These are phyloP conservation scores for Ophiostoma tasmaniense DNA, from an alignment of 2,329 filamentous ascomycete genomes.

Conservation along the genomic window DNA sequence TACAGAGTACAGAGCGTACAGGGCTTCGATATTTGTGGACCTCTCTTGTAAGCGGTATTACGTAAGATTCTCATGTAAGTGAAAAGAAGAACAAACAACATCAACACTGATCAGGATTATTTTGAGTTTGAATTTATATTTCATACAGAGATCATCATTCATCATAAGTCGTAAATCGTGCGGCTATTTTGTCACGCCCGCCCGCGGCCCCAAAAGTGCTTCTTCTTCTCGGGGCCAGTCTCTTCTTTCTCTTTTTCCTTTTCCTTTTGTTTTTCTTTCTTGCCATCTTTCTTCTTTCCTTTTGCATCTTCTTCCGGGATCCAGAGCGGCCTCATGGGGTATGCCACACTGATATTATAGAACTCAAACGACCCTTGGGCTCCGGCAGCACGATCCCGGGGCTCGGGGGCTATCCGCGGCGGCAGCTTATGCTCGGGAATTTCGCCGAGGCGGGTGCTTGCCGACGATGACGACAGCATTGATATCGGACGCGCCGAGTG, in stretches of 20 bases:
- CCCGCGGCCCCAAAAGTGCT: not conserved
- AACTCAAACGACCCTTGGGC: slow-evolving; percentile 16
- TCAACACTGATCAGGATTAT: not conserved
- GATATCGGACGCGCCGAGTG: slow-evolving; percentile 23
- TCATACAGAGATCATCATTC: not conserved
- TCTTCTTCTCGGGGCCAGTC: slow-evolving; percentile 18
- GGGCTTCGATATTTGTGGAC: not conserved
- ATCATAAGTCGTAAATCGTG: not conserved
- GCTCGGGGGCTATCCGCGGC: not conserved
- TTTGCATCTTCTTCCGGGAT: slow-evolving; percentile 13
- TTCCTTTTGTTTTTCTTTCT: slow-evolving; percentile 16
- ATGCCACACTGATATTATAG: slow-evolving; percentile 27
- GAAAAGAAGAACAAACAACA: not conserved
- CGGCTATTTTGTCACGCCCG: not conserved
- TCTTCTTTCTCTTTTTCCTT: slow-evolving; percentile 13
- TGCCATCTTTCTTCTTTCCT: slow-evolving; percentile 7
- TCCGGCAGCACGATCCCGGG: not conserved
- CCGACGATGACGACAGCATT: slow-evolving; percentile 26
- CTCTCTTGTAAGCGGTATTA: not conserved
- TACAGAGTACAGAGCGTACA: not conserved
- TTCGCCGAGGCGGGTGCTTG: slow-evolving; percentile 31
- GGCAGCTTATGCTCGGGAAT: slow-evolving; percentile 28
- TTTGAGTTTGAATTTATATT: too few species aligned
- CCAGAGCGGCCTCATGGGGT: slow-evolving; percentile 28
- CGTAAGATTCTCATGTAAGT: not conserved